Evolutionary conservation across 106 monocot genomes (phyloP), one percentile per base, ranked within the genome.

Genomic region (Hemerocallis citrina): DNA sequence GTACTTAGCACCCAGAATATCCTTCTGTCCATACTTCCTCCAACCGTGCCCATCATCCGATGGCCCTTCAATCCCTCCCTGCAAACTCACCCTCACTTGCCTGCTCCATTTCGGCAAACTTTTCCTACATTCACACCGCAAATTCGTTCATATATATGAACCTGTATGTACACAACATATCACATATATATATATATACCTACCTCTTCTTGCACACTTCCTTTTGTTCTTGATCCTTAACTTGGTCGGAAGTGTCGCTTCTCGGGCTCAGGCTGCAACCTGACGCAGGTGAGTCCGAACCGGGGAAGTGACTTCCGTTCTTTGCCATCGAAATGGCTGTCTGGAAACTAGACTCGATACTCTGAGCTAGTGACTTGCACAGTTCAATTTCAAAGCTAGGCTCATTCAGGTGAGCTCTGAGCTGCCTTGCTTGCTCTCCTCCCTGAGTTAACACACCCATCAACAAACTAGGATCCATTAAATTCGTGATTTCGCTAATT

Each of bases 201-300:
- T 73, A 89, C 85, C 90, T 85, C 58, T 79, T 86, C 69, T 82
- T 82, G 55, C 27, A 59, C 57, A 62, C 64, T 27, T 67, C 76
- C 14, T 52, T 41, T 48, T 57, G 59, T 35, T 79, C 67, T 16
- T 54, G 58, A 19, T 64, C 75, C 58, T 50, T 76, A 55, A 57
- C 31, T n/a, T 28, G 22, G 22, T 71, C 64, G 16, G 71, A 72
- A 10, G 14, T 34, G 2, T 73, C 63, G 36, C 78, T 67, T 13
- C 30, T 24, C 14, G 77, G 72, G 59, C 77, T 72, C 29, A 48
- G 58, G 73, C 68, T 70, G 13, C 41, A 16, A 5, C 40, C 52
- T 0, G 19, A 75, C 23, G 48, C 47, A 36, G 55, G 80, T 23
- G 69, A 79, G 47, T 46, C 69, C 23, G 67, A 52, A 13, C 62